Conservation (phyloP, 345 rosid genomes). For the Gossypium longicalyx region DNA sequence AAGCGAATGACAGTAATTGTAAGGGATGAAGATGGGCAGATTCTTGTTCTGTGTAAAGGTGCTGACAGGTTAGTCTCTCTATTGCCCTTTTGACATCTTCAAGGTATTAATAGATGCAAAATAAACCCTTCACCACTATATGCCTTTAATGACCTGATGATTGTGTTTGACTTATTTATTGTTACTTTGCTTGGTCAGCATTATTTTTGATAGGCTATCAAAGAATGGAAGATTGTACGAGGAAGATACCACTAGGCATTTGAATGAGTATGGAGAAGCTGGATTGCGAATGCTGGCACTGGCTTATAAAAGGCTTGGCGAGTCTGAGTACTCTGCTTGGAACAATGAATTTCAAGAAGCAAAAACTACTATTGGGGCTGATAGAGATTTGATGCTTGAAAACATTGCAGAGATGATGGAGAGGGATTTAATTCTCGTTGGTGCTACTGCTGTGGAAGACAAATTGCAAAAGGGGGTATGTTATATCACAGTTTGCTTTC, state of each 20-base stretch:
- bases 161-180: slow-evolving; percentile 10
- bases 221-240: slow-evolving; percentile 66
- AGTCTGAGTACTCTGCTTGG: slow-evolving; percentile 74
- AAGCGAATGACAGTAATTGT: slow-evolving; percentile 94
- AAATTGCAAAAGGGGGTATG: slow-evolving; percentile 92
- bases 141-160: background rate
- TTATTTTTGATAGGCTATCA: slow-evolving; percentile 83
- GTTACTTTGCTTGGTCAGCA: slow-evolving; percentile 41
- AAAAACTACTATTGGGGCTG: slow-evolving; percentile 72
- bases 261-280: slow-evolving; percentile 93
- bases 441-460: slow-evolving; percentile 99
- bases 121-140: background rate
- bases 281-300: slow-evolving; percentile 87
- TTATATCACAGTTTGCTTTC: slow-evolving; percentile 8
- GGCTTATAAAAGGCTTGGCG: slow-evolving; percentile 67
- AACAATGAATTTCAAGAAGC: slow-evolving; percentile 76
- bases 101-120: background rate
- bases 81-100: background rate
- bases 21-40: slow-evolving; percentile 71
- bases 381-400: slow-evolving; percentile 78
- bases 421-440: slow-evolving; percentile 79
- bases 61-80: slow-evolving; percentile 78
- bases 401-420: slow-evolving; percentile 75
- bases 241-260: slow-evolving; percentile 62
- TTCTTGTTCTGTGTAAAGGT: slow-evolving; percentile 91